phyloP scores from a whole-genome alignment of 192 early-diverging fungal species.

The Coemansia sp. region DNA sequence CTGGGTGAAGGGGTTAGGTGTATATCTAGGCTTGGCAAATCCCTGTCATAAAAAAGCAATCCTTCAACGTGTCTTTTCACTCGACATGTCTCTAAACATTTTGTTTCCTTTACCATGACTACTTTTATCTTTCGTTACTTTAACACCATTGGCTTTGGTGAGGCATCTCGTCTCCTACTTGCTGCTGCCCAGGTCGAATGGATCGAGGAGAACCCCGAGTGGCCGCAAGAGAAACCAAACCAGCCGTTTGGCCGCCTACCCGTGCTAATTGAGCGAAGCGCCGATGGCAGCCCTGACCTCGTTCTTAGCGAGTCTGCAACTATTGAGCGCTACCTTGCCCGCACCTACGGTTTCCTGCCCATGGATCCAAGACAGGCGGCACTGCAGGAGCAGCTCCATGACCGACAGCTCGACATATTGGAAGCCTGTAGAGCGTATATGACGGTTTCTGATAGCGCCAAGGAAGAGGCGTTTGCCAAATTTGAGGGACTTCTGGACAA shows the following conservation, averaged over 20 bases:
- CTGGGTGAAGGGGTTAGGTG: background rate
- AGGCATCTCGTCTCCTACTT: conserved; percentile 38
- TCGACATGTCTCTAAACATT: no score
- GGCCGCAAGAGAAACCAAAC: conserved; percentile 30
- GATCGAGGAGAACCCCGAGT: conserved; percentile 27
- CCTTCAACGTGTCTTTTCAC: no score
- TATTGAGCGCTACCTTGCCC: conserved; percentile 57
- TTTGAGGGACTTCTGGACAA: conserved; percentile 25
- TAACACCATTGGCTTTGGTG: conserved; percentile 16
- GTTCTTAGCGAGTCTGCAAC: conserved; percentile 44
- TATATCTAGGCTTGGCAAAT: no score
- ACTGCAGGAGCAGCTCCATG: conserved; percentile 19
- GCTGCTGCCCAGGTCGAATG: conserved; percentile 43
- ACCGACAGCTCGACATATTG: conserved; percentile 10
- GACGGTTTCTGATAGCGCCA: background rate
- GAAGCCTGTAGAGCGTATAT: background rate
- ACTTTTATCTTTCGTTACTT: conserved; percentile 43
- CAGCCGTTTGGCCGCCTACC: conserved; percentile 44
- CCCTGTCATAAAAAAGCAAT: no score
- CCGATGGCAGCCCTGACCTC: conserved; percentile 23
- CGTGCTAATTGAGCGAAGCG: conserved; percentile 27
- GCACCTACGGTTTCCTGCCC: conserved; percentile 53
- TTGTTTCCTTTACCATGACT: background rate
- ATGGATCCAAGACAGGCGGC: conserved; percentile 31
- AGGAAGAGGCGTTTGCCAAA: background rate